Evolutionary conservation across 2,329 filamentous ascomycete species (phyloP), one percentile per base, ranked within the genome.

Genomic region (Malbranchea cinnamomea): DNA sequence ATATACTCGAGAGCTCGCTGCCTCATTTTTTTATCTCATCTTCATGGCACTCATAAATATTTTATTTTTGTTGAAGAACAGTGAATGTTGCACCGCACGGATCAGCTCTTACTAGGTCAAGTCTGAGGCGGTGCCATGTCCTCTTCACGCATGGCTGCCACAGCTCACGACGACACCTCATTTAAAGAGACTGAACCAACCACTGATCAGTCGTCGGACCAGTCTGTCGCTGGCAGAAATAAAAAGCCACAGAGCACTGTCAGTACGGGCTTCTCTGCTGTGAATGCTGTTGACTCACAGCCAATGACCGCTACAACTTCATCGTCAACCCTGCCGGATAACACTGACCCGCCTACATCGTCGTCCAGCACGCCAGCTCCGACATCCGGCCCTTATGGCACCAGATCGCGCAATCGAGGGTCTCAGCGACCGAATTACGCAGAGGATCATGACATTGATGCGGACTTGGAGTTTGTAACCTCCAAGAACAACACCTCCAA

Each of bases 341-440:
- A 45, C 32, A 37, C 36, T 19, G 44, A 48, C 37, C 52, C 56
- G 35, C 44, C 49, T 37, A 46, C 53, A 37, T 52, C 52, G 41
- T 44, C 47, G 37, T 54, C 59, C 42, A 66, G 68, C 41, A 60
- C 57, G 16, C 62, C 77, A 29, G 74, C 73, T 43, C 75, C 74
- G 27, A n/a, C n/a, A n/a, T n/a, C n/a, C n/a, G n/a, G n/a, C n/a
- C n/a, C n/a, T n/a, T 94, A 98, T 57, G 87, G 87, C 48, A 98
- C 89, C 52, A 78, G 85, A 46, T 94, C 85, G 44, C 79, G 89
- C 53, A 92, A 92, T 57, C 78, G 85, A 48, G 46, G 34, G 23
- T 73, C 69, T 42, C 68, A 78, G 44, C 79, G 89, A 43, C 75
- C 78, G 41, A 98, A 98, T 57, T 98, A 98, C 56, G 87, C 89